These are phyloP conservation scores for Peronospora farinosa DNA, from an alignment of 352 stramenopile genomes.

Conservation along the genomic window DNA sequence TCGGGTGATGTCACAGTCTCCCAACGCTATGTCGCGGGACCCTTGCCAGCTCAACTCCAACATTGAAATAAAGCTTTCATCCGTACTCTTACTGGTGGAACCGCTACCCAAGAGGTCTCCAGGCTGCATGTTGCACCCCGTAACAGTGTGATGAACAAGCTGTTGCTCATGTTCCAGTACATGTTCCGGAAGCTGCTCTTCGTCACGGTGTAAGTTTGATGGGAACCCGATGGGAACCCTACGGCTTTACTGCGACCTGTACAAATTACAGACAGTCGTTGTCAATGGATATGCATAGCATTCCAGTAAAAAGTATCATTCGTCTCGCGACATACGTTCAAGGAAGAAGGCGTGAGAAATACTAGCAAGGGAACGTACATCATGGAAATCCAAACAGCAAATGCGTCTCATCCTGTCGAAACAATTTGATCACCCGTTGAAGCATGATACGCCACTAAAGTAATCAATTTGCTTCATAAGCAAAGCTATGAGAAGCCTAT, in stretches of 20 bases:
- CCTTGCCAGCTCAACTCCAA: constrained; percentile 95
- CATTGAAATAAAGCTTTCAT: constrained; percentile 90
- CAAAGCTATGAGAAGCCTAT: too few relatives aligned
- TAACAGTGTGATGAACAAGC: constrained; percentile 95
- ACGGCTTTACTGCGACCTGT: constrained; percentile 54
- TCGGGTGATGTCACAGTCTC: constrained; percentile 61
- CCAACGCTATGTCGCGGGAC: constrained; percentile 68
- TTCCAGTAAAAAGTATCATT: constrained; percentile 4
- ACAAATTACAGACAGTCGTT: constrained; percentile 4
- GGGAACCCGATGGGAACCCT: constrained; percentile 41
- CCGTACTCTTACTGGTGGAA: constrained; percentile 90
- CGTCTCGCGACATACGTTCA: constrained; percentile 30
- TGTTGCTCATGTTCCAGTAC: constrained; percentile 97
- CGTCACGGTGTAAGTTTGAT: constrained; percentile 66
- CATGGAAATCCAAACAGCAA: too few relatives aligned
- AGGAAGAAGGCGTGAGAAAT: too few relatives aligned
- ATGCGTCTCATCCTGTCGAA: too few relatives aligned
- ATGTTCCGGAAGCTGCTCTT: constrained; percentile 93
- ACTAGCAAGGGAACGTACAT: too few relatives aligned
- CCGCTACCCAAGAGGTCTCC: constrained; percentile 92
- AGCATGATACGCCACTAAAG: too few relatives aligned
- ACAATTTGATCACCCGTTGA: too few relatives aligned
- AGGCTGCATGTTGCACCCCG: constrained; percentile 94
- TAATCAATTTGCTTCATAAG: too few relatives aligned
- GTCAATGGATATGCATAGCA: constrained; percentile 28